Evolutionary conservation across 2,329 filamentous ascomycete species (phyloP).

Genomic region (Talaromyces sp.): DNA sequence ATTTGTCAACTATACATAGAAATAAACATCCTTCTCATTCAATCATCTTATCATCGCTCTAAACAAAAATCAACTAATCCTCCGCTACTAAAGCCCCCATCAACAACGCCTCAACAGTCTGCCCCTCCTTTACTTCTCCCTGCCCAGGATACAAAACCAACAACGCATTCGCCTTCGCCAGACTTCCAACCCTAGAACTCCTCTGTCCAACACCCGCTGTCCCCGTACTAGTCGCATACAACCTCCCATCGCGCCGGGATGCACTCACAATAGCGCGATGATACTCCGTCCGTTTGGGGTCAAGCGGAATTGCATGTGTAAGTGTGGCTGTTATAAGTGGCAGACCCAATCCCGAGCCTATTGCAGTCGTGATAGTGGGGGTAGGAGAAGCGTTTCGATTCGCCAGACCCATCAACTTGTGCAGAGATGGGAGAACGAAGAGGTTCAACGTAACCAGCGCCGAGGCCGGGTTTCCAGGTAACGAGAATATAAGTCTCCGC

Average conservation of each 20-base stretch:
- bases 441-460: constrained; percentile 91
- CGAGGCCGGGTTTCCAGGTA: constrained; percentile 91
- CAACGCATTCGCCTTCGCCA: constrained; percentile 84
- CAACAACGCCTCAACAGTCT: constrained; percentile 72
- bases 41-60: background rate
- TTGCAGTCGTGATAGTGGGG: background rate
- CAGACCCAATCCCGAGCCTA: constrained; percentile 57
- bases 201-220: constrained; percentile 62
- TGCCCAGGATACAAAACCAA: constrained; percentile 56
- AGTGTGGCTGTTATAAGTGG: constrained; percentile 70
- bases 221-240: constrained; percentile 80
- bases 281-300: constrained; percentile 79
- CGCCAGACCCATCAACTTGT: constrained; percentile 68
- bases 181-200: constrained; percentile 83
- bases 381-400: background rate
- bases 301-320: constrained; percentile 70
- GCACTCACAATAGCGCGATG: constrained; percentile 76
- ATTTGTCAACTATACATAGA: background rate
- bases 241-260: constrained; percentile 59
- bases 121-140: constrained; percentile 65
- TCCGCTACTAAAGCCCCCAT: constrained; percentile 58
- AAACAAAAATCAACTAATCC: constrained; percentile 8
- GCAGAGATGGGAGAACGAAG: constrained; percentile 85
- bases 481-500: constrained; percentile 75
- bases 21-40: background rate